phyloP scores from a whole-genome alignment of 2,329 filamentous ascomycete species.

The Pseudogymnoascus sp. region DNA sequence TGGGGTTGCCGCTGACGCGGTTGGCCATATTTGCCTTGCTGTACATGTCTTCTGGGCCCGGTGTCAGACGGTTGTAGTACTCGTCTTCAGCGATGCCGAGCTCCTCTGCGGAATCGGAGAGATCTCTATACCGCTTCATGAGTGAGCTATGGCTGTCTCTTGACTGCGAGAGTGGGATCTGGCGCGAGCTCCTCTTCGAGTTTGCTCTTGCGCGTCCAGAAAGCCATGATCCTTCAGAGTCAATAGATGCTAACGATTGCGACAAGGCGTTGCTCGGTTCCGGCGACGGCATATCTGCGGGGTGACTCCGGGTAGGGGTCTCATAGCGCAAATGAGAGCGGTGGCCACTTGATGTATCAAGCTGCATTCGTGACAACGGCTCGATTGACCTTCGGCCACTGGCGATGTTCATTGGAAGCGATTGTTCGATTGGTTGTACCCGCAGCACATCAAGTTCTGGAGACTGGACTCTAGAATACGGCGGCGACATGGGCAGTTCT shows the following conservation, averaged over 20 bases:
- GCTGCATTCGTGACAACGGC: conserved; percentile 30
- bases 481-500: conserved; percentile 76
- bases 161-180: conserved; percentile 33
- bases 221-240: conserved; percentile 94
- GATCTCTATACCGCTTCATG: conserved; percentile 40
- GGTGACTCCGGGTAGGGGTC: conserved; percentile 38
- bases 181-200: conserved; percentile 29
- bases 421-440: conserved; percentile 28
- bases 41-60: conserved; percentile 26
- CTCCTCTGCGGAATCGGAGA: conserved; percentile 56
- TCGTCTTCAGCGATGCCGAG: conserved; percentile 61
- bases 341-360: conserved; percentile 41
- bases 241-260: conserved; percentile 84
- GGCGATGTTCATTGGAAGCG: conserved; percentile 19
- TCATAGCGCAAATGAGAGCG: conserved; percentile 32
- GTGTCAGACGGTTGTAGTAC: conserved; percentile 53
- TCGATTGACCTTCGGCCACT: conserved; percentile 22
- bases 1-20: conserved; percentile 35
- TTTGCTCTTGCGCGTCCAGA: conserved; percentile 54
- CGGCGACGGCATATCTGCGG: conserved; percentile 38
- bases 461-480: conserved; percentile 71
- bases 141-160: conserved; percentile 35
- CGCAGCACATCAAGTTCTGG: conserved; percentile 50
- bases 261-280: conserved; percentile 50
- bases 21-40: conserved; percentile 33